These are phyloP conservation scores for Penicillium sp. DNA, from an alignment of 2,329 filamentous ascomycete species.

Conservation along the genomic window DNA sequence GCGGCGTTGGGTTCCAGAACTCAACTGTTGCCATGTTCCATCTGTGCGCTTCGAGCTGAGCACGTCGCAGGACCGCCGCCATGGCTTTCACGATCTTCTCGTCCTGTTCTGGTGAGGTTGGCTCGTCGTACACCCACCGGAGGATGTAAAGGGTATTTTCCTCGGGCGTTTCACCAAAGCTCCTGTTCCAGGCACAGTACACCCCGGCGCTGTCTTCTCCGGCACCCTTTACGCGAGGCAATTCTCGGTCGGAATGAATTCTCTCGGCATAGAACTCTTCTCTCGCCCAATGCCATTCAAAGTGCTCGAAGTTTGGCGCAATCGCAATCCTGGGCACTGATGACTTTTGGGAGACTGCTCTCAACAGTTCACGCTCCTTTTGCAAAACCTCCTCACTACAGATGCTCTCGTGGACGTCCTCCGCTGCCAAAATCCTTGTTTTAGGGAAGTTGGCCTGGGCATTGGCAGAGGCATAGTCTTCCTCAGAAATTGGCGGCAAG, in stretches of 20 bases:
- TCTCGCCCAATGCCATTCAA: slow-evolving; percentile 69
- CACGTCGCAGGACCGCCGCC: slow-evolving; percentile 55
- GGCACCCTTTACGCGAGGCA: slow-evolving; percentile 64
- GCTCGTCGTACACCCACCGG: slow-evolving; percentile 37
- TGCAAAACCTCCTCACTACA: slow-evolving; percentile 49
- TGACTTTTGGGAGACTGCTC: too few relatives aligned
- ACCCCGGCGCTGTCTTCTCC: slow-evolving; percentile 44
- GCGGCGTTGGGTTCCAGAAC: slow-evolving; percentile 69
- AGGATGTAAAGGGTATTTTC: slow-evolving; percentile 38
- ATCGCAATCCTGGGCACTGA: slow-evolving; percentile 60
- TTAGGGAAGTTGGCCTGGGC: too few relatives aligned
- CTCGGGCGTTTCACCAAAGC: slow-evolving; percentile 29
- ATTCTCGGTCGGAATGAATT: too few relatives aligned
- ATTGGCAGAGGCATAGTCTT: too few relatives aligned
- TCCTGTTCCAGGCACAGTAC: slow-evolving; percentile 37
- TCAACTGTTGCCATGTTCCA: slow-evolving; percentile 65
- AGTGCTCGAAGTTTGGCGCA: slow-evolving; percentile 57
- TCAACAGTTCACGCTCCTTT: too few relatives aligned
- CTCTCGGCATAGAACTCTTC: slow-evolving; percentile 67
- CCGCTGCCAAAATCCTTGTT: too few relatives aligned
- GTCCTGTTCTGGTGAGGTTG: slow-evolving; percentile 34
- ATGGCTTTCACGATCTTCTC: slow-evolving; percentile 48
- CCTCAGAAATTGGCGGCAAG: slow-evolving; percentile 44
- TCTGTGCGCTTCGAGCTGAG: slow-evolving; percentile 59
- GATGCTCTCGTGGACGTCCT: slow-evolving; percentile 38